Evolutionary conservation across 192 early-diverging fungal species (phyloP), one percentile per base, ranked within the genome.

Genomic region (Backusella tuberculispora): DNA sequence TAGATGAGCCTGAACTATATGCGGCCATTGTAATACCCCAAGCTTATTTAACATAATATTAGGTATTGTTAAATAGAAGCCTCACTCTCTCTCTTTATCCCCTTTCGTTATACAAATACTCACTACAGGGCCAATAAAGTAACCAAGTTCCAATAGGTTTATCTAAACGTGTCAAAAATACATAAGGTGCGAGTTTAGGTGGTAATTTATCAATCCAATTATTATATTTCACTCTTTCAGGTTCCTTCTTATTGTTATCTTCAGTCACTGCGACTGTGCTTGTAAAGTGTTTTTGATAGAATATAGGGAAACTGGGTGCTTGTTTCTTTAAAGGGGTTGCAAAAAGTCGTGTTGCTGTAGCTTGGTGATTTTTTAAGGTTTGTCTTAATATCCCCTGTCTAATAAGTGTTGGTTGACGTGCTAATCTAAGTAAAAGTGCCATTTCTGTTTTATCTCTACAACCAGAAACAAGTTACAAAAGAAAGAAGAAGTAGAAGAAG

Each of bases 81-180:
- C 77, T 46, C 45, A 0, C 10, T 43, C 0, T 43, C 0, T 43
- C 4, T 43, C 10, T 43, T 43, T 73, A 21, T 79, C 84, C 75
- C 78, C 79, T 40, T 43, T 72, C 40, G 6, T 47, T 13, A 17
- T 21, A 9, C n/a, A 21, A 19, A 50, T 65, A 82, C 85, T 90
- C 93, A 81, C 90, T 88, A 78, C 97, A 96, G 21, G 97, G 97
- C 85, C 96, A 92, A 71, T 89, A 94, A 17, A 99, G 87, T 29
- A 99, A 84, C 90, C 93, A 96, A 1, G 95, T 97, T 1, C 96
- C 97, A 47, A 94, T 92, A 0, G 97, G 96, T 76, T 94, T 95
- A 75, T 99, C 96, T 6, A 97, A 74, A 0, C 97, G 85, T 1
- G 92, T 88, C 26, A 99, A 80, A 69, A 85, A 89, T 17, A 91